Conservation (phyloP, 306 rosid genomes). For the Inga leiocalycina region DNA sequence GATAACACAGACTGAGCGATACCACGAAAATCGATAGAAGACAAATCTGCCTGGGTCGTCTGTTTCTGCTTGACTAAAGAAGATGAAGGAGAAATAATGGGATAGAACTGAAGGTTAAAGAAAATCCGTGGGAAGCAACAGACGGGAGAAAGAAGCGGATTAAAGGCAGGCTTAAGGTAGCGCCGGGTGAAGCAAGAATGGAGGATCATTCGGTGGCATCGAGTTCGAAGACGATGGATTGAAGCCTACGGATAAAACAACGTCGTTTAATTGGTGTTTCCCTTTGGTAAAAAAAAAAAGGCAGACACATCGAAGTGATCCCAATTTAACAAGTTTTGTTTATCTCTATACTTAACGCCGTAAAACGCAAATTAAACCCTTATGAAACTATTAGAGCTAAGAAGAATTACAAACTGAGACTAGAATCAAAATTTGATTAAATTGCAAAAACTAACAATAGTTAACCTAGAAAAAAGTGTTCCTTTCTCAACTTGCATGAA, state of each 20-base stretch:
- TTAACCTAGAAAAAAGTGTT: too few relatives aligned
- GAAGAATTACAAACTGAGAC: too few relatives aligned
- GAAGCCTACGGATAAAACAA: background rate
- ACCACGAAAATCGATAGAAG: constrained; percentile 44
- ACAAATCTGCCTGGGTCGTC: constrained; percentile 28
- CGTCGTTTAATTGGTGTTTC: background rate
- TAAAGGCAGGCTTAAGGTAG: constrained; percentile 27
- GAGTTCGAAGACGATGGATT: background rate
- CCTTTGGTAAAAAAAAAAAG: too few relatives aligned
- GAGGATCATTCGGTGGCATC: constrained; percentile 53
- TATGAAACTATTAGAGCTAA: too few relatives aligned
- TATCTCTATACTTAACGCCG: too few relatives aligned
- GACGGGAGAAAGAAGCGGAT: constrained; percentile 40
- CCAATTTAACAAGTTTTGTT: too few relatives aligned
- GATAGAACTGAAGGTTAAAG: constrained; percentile 19
- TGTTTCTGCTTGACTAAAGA: constrained; percentile 11
- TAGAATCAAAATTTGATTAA: too few relatives aligned
- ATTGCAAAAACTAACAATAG: too few relatives aligned
- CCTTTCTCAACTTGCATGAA: too few relatives aligned
- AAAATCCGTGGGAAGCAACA: constrained; percentile 24
- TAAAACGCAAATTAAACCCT: too few relatives aligned
- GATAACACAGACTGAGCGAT: constrained; percentile 53
- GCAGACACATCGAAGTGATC: too few relatives aligned
- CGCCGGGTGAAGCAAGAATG: constrained; percentile 35
- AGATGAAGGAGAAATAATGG: constrained; percentile 11